Evolutionary conservation across 352 stramenopile genomes (phyloP), one percentile per base, ranked within the genome.

Genomic region (Phytopythium kandeliae): DNA sequence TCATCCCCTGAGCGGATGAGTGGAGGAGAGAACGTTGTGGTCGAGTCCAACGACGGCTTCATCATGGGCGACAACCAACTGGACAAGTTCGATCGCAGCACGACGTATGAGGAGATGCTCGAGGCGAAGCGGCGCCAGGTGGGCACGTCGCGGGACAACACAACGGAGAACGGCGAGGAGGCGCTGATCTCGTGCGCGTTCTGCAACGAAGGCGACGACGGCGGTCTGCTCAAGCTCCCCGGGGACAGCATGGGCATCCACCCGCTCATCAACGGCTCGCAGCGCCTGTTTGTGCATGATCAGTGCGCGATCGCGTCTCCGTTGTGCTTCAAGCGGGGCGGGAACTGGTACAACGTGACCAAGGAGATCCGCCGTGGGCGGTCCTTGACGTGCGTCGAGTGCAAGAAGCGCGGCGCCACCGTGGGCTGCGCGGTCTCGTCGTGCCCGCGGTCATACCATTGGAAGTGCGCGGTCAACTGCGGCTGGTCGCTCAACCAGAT

Each of bases 271-370:
- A 80, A 71, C 34, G 81, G 78, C 2, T 47, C 55, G 0, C 81
- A 92, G 62, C 67, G 84, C 2, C 58, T 92, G 15, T 95, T 95
- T 55, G 84, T 95, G 2, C 84, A 95, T 34, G 84, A 95, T 47
- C 84, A 92, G 42, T 95, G 84, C 38, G 72, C 84, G 13, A 92
- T 95, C 43, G 81, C 81, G 3, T 95, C 84, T 6, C 84, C 84
- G 2, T 52, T 90, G 28, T 91, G 79, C 53, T 95, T 95, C 56
- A 87, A 91, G 36, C 68, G 78, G 37, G 66, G 68, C 16, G 79
- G 78, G 1, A 78, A 65, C 22, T 95, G 84, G 84, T 95, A 91
- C 55, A 95, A 95, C 48, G 69, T 95, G 28, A 69, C 72, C 9
- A 86, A 76, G 60, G 84, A 95, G 49, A 85, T 95, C 58, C 84